Base-by-base conservation (phyloP, 441 rosid species). In the Bruguiera hainesii region DNA sequence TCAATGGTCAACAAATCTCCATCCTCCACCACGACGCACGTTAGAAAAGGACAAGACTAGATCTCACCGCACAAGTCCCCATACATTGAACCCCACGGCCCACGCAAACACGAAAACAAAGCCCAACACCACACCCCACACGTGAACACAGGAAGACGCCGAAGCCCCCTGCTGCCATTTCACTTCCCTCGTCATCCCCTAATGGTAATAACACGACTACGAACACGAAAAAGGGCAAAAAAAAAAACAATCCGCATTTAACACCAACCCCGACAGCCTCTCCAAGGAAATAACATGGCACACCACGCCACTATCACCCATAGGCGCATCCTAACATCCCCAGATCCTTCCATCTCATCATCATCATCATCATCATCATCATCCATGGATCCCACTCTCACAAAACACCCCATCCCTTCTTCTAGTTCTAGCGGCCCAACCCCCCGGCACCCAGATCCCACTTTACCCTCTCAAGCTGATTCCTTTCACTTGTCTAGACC, bases 1-100 rank as follows among this genome's bases (percentile, higher is more conserved):
- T 79, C 80, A 77, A 79, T 55, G 74, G 80, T 83, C 84, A 83
- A 80, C 21, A 63, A 51, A 65, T 21, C 15, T 28, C 26, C 74
- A 73, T 64, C 79, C 66, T 64, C 71, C 73, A 48, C 53, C 50
- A 51, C 49, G 56, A 67, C 71, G 74, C 80, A 75, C 39, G 72
- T 73, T 73, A 60, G 77, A 56, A 49, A 39, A 60, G 39, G 60
- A 56, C 76, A 73, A 48, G 52, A 59, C 64, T 63, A 50, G 79
- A 75, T 67, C 77, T 70, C 39, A 30, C 73, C 74, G n/a, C 67
- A 42, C 57, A 68, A 31, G 69, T 66, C 80, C 68, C 74, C 61
- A 72, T 53, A 72, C 68, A 42, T 20, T 67, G 63, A 69, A 61
- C 62, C 75, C 64, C 68, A 42, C 63, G n/a, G 11, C 33, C 9